Base-by-base conservation (phyloP, 2,329 filamentous ascomycete species). In the Alternaria metachromatica region DNA sequence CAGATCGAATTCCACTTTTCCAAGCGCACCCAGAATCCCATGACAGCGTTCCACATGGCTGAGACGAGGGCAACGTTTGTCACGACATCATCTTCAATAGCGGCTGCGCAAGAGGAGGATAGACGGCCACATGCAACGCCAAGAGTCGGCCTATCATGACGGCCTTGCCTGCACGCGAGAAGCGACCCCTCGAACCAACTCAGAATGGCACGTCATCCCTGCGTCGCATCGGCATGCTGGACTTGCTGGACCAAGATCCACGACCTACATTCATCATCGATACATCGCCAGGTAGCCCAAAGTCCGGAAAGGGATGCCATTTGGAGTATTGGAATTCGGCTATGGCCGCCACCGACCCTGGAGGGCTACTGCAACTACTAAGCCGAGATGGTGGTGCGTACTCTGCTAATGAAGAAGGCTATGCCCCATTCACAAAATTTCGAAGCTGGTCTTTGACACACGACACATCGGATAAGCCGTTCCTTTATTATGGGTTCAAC, bases 311-410 rank as follows among this genome's bases (percentile, higher is more conserved):
- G 18, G 48, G 25, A 25, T 26, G 45, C 18, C 28, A 49, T 20
- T 56, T 65, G 11, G 64, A 69, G 30, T 75, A 72, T 57, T 63
- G 65, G 53, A 77, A 76, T 50, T 25, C 62, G 20, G 74, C 74
- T n/a, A 59, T 76, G 26, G 49, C 62, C 6, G 51, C 58, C 8
- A 33, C 61, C n/a, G 62, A 65, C 25, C 56, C 60, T 25, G 63
- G 59, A 25, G 21, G 50, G n/a, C 33, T 73, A 5, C 43, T 68
- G 20, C 48, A 60, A 12, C 48, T 60, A 15, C 51, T 75, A 20
- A 59, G 26, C 10, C 63, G 62, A 13, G 55, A 25, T 23, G 26
- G 33, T 21, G 33, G 26, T n/a, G 20, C 33, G 7, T n/a, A 59
- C n/a, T 10, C 12, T 30, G 28, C 3, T 2, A 55, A 23, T 23